Percentiles rank a stretch among this genome's conserved stretches.
Conservation (phyloP, 208 protist genomes). For the Leishmania tarentolae region DNA sequence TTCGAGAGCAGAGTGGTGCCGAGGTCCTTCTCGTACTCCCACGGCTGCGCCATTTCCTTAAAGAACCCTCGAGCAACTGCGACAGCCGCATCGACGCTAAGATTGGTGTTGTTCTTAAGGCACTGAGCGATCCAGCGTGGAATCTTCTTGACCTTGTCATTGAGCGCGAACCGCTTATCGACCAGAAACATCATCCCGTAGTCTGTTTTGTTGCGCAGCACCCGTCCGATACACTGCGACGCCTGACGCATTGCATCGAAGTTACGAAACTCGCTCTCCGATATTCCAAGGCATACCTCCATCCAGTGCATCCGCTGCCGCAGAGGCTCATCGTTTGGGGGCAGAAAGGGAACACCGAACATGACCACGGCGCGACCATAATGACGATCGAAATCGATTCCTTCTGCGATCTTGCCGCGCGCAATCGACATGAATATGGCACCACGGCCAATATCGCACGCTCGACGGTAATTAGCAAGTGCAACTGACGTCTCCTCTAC, state of each 20-base stretch:
- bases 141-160: conserved; percentile 95
- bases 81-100: conserved; percentile 91
- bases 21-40: conserved; percentile 86
- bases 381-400: conserved; percentile 99
- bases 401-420: conserved; percentile 97
- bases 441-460: conserved; percentile 98
- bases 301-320: conserved; percentile 97
- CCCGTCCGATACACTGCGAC: conserved; percentile 99
- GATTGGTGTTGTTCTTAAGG: conserved; percentile 90
- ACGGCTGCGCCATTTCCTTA: conserved; percentile 96
- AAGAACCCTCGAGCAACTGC: conserved; percentile 91
- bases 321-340: conserved; percentile 90
- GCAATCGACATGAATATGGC: conserved; percentile 99
- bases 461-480: conserved; percentile 96
- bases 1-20: conserved; percentile 83
- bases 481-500: conserved; percentile 97
- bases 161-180: conserved; percentile 95
- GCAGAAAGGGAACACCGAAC: conserved; percentile 98
- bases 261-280: conserved; percentile 97
- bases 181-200: conserved; percentile 99
- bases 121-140: conserved; percentile 93
- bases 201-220: conserved; percentile 99
- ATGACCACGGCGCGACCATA: conserved; percentile 97
- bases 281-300: conserved; percentile 95
- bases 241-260: conserved; percentile 99